A percentile compares a stretch with the other conserved stretches of the same genome.
These are phyloP conservation scores for Blastocladiella emersonii DNA, from an alignment of 371 early-diverging fungal genomes.

Conservation along the genomic window DNA sequence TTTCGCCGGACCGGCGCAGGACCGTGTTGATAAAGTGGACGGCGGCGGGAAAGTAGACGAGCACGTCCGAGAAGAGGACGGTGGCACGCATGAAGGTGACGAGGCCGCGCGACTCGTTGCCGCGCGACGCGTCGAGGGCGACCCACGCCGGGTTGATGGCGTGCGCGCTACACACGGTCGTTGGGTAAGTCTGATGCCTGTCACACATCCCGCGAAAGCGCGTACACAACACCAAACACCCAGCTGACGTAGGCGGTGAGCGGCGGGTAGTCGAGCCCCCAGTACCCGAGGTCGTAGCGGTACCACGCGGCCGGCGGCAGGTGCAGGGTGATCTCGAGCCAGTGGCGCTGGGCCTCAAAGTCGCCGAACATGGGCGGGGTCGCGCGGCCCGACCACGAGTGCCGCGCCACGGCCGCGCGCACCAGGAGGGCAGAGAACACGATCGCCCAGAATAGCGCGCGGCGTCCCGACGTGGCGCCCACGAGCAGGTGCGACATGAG, in stretches of 20 bases:
- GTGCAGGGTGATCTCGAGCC: slow-evolving; percentile 84
- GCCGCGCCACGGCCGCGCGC: neutral
- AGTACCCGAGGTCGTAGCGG: slow-evolving; percentile 67
- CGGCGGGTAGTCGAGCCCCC: slow-evolving; percentile 95
- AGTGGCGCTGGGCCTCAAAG: slow-evolving; percentile 95
- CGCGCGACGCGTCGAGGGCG: slow-evolving; percentile 68
- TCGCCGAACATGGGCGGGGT: slow-evolving; percentile 78
- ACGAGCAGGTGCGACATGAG: too few relatives aligned
- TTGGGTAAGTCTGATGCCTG: neutral
- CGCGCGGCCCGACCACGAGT: slow-evolving; percentile 6
- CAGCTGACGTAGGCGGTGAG: slow-evolving; percentile 82
- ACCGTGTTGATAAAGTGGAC: slow-evolving; percentile 32
- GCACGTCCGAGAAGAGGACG: slow-evolving; percentile 54
- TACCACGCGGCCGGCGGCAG: slow-evolving; percentile 75
- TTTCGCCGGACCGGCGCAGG: too few relatives aligned
- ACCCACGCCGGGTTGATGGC: slow-evolving; percentile 69
- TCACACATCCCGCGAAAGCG: neutral
- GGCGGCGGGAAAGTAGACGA: slow-evolving; percentile 65
- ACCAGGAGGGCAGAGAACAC: neutral
- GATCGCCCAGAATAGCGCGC: too few relatives aligned
- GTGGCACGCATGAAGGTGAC: slow-evolving; percentile 82
- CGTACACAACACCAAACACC: slow-evolving; percentile 66
- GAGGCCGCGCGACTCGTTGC: slow-evolving; percentile 50
- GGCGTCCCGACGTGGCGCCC: too few relatives aligned
- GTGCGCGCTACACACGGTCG: slow-evolving; percentile 37